Evolutionary conservation across 2,329 filamentous ascomycete species (phyloP).

Genomic region (Sclerotinia trifoliorum): DNA sequence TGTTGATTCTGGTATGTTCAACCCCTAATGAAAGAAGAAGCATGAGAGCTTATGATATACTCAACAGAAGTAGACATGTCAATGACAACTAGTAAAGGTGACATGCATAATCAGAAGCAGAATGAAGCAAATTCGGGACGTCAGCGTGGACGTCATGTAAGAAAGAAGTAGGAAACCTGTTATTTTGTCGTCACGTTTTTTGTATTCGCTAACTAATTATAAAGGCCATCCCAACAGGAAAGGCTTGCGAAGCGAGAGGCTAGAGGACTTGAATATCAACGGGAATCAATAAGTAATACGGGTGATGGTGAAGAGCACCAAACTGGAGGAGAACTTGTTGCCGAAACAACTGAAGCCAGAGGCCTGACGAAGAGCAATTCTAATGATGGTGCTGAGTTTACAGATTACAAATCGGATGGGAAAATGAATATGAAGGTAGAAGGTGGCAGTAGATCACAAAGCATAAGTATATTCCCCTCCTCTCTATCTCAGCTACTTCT

Average conservation of each 20-base stretch:
- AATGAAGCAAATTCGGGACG: neutral
- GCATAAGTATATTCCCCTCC: neutral
- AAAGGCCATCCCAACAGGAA: neutral
- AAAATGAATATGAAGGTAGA: neutral
- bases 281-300: neutral
- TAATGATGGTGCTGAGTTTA: no score
- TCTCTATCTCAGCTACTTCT: neutral
- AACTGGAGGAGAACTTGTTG: neutral
- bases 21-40: neutral
- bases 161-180: neutral
- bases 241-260: neutral
- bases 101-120: neutral
- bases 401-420: neutral
- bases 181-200: neutral
- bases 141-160: neutral
- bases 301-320: neutral
- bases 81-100: neutral
- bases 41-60: neutral
- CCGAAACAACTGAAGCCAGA: no score
- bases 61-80: neutral
- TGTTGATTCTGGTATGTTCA: neutral
- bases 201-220: neutral
- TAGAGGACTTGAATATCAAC: neutral
- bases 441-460: neutral
- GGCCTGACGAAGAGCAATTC: no score